A percentile compares a stretch with the other conserved stretches of the same genome.
phyloP scores from a whole-genome alignment of 345 rosid genomes.

The Eucalyptus sp. region DNA sequence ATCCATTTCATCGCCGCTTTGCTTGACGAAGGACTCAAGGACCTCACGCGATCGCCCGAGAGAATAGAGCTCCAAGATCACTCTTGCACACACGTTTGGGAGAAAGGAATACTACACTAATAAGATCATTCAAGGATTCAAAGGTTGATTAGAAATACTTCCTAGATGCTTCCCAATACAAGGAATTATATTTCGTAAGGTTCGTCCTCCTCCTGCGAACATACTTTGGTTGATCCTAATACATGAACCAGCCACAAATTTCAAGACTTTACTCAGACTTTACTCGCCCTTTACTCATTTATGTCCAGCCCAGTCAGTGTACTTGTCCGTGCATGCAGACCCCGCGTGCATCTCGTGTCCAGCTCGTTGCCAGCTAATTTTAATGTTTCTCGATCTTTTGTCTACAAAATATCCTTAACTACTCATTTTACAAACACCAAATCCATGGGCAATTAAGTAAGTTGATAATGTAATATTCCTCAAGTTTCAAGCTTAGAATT shows the following conservation, averaged over 20 bases:
- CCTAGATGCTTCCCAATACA: not conserved
- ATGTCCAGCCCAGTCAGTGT: accelerated
- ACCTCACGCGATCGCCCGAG: not conserved
- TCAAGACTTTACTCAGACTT: not conserved
- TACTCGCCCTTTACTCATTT: not conserved
- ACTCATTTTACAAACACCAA: not conserved
- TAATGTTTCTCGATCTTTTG: not conserved
- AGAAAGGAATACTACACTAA: not conserved
- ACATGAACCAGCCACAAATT: not conserved
- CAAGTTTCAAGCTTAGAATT: not conserved
- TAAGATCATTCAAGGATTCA: not conserved
- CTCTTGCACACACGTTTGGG: not conserved
- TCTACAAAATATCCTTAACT: not conserved
- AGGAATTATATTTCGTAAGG: not conserved
- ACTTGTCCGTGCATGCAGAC: not conserved
- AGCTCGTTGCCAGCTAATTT: not conserved
- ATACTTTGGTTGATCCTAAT: not conserved
- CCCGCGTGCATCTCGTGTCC: not conserved
- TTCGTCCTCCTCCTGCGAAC: not conserved
- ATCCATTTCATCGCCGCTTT: too few relatives aligned
- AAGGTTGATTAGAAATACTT: not conserved
- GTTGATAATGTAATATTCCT: not conserved
- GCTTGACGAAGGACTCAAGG: too few relatives aligned
- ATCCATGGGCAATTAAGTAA: not conserved
- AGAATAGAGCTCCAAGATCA: not conserved